A percentile compares a stretch with the other conserved stretches of the same genome.
These are phyloP conservation scores for Volutella citrinella DNA, from an alignment of 2,329 filamentous ascomycete species.

Conservation along the genomic window DNA sequence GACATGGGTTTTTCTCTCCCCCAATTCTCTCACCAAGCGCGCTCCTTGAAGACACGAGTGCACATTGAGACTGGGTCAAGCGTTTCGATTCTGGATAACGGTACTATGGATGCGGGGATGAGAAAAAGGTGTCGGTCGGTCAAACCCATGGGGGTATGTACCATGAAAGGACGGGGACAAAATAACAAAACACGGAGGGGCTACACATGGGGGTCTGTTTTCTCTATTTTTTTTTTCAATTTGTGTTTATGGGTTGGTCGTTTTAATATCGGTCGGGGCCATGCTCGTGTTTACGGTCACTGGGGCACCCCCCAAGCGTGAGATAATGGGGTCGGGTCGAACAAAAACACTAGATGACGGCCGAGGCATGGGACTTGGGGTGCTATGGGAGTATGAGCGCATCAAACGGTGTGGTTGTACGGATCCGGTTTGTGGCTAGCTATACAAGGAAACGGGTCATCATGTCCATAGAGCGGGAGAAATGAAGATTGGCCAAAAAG, in stretches of 20 bases:
- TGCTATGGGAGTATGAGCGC: slow-evolving; percentile 5
- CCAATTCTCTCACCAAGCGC: slow-evolving; percentile 5
- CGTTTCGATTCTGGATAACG: slow-evolving; percentile 12
- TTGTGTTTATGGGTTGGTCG: slow-evolving; percentile 11
- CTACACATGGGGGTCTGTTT: slow-evolving; percentile 11
- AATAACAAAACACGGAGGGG: slow-evolving; percentile 10
- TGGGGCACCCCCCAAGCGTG: too few relatives aligned
- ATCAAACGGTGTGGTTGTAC: too few relatives aligned
- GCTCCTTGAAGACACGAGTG: slow-evolving; percentile 9
- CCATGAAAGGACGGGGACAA: slow-evolving; percentile 6
- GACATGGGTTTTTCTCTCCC: slow-evolving; percentile 2
- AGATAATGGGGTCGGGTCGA: too few relatives aligned
- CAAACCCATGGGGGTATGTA: slow-evolving; percentile 3
- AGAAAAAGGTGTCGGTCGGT: too few relatives aligned
- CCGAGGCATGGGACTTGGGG: slow-evolving; percentile 4
- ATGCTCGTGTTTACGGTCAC: too few relatives aligned
- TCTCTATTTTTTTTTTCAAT: slow-evolving; percentile 6
- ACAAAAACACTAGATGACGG: slow-evolving; percentile 8
- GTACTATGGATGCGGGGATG: slow-evolving; percentile 3
- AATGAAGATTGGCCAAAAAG: too few relatives aligned
- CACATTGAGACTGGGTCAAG: slow-evolving; percentile 8
- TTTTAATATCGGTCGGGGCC: too few relatives aligned
- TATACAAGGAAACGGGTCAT: too few relatives aligned
- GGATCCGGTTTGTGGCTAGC: too few relatives aligned
- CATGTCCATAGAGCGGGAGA: too few relatives aligned